phyloP scores from a whole-genome alignment of 208 protist species.

The Leishmania gerbilli region DNA sequence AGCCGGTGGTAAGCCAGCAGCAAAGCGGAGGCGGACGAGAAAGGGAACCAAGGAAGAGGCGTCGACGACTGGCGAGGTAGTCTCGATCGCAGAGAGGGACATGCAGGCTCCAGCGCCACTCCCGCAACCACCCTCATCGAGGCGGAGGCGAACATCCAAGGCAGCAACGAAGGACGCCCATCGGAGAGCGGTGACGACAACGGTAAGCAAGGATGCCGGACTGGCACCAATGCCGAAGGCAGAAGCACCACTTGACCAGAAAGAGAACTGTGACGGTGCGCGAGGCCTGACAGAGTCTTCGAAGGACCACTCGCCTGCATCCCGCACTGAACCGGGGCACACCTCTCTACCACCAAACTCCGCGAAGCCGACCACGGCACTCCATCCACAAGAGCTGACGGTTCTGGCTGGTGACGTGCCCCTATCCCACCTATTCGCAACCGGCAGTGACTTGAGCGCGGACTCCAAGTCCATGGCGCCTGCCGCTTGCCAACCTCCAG shows the following conservation, averaged over 20 bases:
- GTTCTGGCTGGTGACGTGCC: conserved; percentile 1
- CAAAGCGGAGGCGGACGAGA: background rate
- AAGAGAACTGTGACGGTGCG: background rate
- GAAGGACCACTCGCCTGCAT: background rate
- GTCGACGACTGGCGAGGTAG: background rate
- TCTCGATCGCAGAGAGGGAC: background rate
- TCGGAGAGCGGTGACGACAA: background rate
- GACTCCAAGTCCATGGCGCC: background rate
- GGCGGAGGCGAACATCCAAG: background rate
- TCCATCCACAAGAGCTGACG: background rate
- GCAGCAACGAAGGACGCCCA: background rate
- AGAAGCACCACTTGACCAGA: background rate
- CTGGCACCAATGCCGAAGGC: background rate
- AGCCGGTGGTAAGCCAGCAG: background rate
- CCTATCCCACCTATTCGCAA: background rate
- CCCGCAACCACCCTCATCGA: background rate
- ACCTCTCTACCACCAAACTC: background rate
- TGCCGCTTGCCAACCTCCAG: background rate
- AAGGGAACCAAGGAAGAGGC: background rate
- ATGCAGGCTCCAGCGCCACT: background rate
- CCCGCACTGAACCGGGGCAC: background rate
- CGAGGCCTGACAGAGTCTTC: background rate
- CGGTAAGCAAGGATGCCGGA: background rate
- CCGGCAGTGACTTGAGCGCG: background rate
- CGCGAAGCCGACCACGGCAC: background rate